Base-by-base conservation (phyloP, 2,329 filamentous ascomycete species). In the Diaporthe sp. region DNA sequence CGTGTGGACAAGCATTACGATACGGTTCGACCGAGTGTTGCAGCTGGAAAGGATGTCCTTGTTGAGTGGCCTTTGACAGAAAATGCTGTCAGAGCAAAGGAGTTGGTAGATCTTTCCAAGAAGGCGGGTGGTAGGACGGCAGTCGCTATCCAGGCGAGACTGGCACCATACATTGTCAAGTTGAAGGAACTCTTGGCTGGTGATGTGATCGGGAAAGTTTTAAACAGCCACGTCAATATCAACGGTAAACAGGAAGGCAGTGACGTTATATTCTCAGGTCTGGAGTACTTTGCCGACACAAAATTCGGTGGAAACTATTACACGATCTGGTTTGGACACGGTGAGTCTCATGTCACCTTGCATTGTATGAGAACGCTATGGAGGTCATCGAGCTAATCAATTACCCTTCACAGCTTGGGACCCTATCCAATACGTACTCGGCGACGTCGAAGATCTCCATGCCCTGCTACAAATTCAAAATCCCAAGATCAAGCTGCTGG, bases 21-120 rank as follows among this genome's bases (percentile, higher is more conserved):
- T 2, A 86, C 85, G 1, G 82, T 86, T 0, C 82, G 84, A 12
- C 87, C 90, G 0, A 87, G 86, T n/a, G 77, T 91, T 1, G 82
- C 83, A 22, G 87, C 88, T 0, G 90, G 89, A 0, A 91, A 92
- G 80, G 79, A 82, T 0, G 85, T 89, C 0, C 92, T 84, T 73
- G 85, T 90, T 0, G 90, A 92, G 82, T 92, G 90, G 89, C 91
- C 90, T 5, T 82, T 92, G 0, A 88, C 88, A 0, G 81, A 87
- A 17, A 85, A 88, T 73, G 80, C 82, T 0, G 74, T 79, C 3
- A 82, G 85, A 1, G 88, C 85, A 0, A 78, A 80, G 22, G 86
- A 88, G 55, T 81, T 92, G 74, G 82, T 82, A 0, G 79, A 79
- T 0, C 76, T 84, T 0, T 86, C 84, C 0, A 79, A 76, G 4